A percentile compares a stretch with the other conserved stretches of the same genome.
Conservation (phyloP, 176 grass and related monocot species). For the Oryza brachyantha region DNA sequence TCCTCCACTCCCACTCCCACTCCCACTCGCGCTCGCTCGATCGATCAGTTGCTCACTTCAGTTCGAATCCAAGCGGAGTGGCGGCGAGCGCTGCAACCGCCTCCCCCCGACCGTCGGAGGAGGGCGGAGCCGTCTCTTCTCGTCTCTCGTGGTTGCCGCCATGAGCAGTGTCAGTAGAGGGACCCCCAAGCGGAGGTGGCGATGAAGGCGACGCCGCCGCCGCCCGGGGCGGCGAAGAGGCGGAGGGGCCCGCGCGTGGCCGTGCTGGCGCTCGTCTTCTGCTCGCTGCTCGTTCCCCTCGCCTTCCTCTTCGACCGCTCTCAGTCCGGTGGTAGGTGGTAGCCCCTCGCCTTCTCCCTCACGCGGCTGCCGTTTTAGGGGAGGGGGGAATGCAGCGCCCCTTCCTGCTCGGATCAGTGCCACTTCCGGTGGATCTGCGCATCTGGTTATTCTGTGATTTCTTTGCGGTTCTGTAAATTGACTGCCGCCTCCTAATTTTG, state of each 20-base stretch:
- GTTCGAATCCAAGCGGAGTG: constrained; percentile 7
- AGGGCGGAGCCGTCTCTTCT: neutral
- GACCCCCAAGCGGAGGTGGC: neutral
- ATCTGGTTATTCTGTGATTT: neutral
- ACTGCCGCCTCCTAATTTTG: neutral
- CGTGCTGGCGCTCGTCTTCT: constrained; percentile 81
- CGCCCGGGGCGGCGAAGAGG: constrained; percentile 52
- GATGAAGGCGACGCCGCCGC: constrained; percentile 53
- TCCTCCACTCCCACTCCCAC: too few species aligned
- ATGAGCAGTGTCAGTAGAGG: constrained; percentile 34
- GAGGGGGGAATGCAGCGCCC: neutral
- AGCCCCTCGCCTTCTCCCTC: neutral
- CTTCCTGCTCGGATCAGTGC: constrained; percentile 19
- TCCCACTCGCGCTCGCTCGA: neutral
- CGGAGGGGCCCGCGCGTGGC: constrained; percentile 49
- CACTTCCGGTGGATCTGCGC: constrained; percentile 28
- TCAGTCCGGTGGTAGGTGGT: constrained; percentile 66
- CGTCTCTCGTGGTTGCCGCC: neutral
- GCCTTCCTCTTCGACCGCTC: constrained; percentile 72
- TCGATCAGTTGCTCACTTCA: neutral
- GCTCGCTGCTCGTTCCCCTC: constrained; percentile 83
- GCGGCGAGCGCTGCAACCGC: neutral
- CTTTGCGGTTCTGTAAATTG: neutral
- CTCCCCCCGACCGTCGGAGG: neutral
- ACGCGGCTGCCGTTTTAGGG: neutral